Percentiles rank a stretch among this genome's conserved stretches.
Conservation (phyloP, 1,139 yeast genomes). For the Geotrichum restrictum region DNA sequence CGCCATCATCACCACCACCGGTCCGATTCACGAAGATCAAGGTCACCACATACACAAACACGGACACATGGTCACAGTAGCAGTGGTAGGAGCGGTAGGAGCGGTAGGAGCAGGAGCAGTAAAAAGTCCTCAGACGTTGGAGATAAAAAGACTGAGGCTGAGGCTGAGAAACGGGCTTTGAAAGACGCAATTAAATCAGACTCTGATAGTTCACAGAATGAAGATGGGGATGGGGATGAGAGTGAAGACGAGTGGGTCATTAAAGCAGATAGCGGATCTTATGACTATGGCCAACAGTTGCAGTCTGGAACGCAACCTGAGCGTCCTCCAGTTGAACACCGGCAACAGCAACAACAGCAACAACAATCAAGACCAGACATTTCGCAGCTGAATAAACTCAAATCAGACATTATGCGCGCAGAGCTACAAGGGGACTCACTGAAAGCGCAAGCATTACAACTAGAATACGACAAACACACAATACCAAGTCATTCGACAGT, state of each 20-base stretch:
- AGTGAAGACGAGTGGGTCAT: constrained; percentile 33
- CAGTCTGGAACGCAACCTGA: background rate
- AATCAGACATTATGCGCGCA: constrained; percentile 40
- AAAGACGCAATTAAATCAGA: constrained; percentile 14
- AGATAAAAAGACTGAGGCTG: background rate
- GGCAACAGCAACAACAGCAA: constrained; percentile 14
- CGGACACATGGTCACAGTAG: no score
- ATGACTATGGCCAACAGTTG: constrained; percentile 4
- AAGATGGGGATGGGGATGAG: constrained; percentile 3
- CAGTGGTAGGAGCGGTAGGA: constrained; percentile 16
- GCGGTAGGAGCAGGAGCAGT: constrained; percentile 3
- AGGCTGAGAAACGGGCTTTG: background rate
- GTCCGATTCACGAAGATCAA: background rate
- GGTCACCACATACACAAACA: no score
- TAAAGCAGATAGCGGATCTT: constrained; percentile 26
- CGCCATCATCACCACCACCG: background rate
- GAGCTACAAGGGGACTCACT: constrained; percentile 34
- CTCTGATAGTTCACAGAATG: background rate
- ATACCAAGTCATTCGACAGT: no score
- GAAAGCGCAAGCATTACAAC: constrained; percentile 32
- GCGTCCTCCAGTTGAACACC: background rate
- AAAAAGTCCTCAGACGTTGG: background rate
- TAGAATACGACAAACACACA: constrained; percentile 33
- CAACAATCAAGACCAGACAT: background rate
- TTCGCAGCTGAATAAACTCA: constrained; percentile 36